A percentile compares a stretch with the other conserved stretches of the same genome.
Evolutionary conservation across 2,329 filamentous ascomycete genomes (phyloP).

Genomic region (Didymella arachidicola): DNA sequence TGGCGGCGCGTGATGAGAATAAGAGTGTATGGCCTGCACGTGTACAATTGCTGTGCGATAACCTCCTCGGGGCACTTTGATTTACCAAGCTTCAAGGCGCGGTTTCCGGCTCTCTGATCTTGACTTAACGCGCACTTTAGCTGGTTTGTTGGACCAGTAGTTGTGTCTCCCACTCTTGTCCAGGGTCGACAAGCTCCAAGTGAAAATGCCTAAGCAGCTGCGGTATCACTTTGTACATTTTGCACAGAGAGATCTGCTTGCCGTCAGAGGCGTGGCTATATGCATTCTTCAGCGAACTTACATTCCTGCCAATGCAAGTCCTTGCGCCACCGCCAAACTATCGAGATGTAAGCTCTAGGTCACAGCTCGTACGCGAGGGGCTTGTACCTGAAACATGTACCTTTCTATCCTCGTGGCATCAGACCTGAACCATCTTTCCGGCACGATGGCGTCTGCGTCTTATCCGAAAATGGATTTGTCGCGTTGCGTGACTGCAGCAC

Average conservation of each 20-base stretch:
- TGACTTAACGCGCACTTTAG: background rate
- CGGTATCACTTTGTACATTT: background rate
- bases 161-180: background rate
- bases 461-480: background rate
- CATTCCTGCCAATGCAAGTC: background rate
- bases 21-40: background rate
- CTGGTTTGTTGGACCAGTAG: conserved; percentile 3
- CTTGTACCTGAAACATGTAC: background rate
- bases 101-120: background rate
- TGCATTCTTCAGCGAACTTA: background rate
- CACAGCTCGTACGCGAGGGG: background rate
- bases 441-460: background rate
- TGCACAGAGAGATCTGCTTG: background rate
- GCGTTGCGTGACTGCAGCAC: background rate
- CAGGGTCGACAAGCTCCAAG: background rate
- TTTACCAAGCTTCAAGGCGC: background rate
- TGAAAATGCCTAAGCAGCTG: background rate
- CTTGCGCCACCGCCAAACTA: background rate
- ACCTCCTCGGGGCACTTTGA: background rate
- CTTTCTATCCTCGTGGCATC: background rate
- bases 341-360: background rate
- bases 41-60: too few species aligned
- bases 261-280: background rate
- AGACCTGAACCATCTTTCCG: background rate
- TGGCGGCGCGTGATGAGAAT: background rate